Evolutionary conservation across 345 rosid species (phyloP).

Genomic region (Salix exigua): DNA sequence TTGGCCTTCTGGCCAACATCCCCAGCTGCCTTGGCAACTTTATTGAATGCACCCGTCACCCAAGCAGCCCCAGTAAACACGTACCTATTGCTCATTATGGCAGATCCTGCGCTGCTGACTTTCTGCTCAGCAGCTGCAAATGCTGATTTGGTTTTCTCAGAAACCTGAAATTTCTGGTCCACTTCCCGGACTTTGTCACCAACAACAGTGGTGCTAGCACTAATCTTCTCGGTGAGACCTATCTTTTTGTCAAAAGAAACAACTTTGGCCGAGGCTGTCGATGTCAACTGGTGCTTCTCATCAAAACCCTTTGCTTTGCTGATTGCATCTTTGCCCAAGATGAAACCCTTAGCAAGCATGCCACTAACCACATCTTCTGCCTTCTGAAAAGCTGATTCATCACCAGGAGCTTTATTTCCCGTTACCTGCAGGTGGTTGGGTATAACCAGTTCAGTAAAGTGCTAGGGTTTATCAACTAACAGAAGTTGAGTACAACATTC

Average conservation of each 20-base stretch:
- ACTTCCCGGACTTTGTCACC: slow-evolving; percentile 87
- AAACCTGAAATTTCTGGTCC: slow-evolving; percentile 89
- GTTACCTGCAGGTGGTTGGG: slow-evolving; percentile 36
- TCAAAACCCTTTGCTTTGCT: slow-evolving; percentile 81
- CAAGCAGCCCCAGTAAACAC: slow-evolving; percentile 73
- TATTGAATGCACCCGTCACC: slow-evolving; percentile 81
- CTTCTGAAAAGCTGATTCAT: slow-evolving; percentile 66
- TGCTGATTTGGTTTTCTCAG: slow-evolving; percentile 91
- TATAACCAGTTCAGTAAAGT: slow-evolving; percentile 3
- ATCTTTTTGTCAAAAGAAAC: slow-evolving; percentile 76
- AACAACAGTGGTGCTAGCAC: slow-evolving; percentile 64
- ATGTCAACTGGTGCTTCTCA: slow-evolving; percentile 84
- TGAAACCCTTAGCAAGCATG: slow-evolving; percentile 92
- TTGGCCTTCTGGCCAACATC: slow-evolving; percentile 94
- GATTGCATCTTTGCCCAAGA: slow-evolving; percentile 86
- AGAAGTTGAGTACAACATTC: slow-evolving; percentile 17
- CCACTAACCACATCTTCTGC: slow-evolving; percentile 85
- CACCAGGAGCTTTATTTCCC: slow-evolving; percentile 46
- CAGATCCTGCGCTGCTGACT: slow-evolving; percentile 78
- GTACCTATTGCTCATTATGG: slow-evolving; percentile 90
- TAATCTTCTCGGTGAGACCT: slow-evolving; percentile 79
- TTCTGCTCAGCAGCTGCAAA: slow-evolving; percentile 83
- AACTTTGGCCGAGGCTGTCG: slow-evolving; percentile 85
- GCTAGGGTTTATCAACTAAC: background rate
- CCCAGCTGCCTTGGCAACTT: slow-evolving; percentile 87